A percentile compares a stretch with the other conserved stretches of the same genome.
Evolutionary conservation across 1,284 basidiomycete species (phyloP).

Genomic region (Sporisorium reilianum): DNA sequence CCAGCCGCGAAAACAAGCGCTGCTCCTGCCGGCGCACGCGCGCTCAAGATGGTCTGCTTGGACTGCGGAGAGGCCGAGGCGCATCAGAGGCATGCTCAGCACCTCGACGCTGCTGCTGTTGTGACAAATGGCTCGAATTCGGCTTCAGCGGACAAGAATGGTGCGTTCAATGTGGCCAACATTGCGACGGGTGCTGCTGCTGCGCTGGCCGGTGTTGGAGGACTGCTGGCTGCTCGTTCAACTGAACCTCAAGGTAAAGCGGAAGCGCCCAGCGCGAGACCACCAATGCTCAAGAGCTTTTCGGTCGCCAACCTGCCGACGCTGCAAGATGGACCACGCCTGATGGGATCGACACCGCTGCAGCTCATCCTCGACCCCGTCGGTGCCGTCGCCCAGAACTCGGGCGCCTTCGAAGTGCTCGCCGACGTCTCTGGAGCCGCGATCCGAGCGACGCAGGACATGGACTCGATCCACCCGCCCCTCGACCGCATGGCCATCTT

Average conservation of each 20-base stretch:
- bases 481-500: conserved; percentile 64
- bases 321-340: conserved; percentile 30
- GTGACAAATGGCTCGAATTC: conserved; percentile 1
- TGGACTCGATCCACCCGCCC: conserved; percentile 54
- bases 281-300: conserved; percentile 41
- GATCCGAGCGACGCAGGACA: conserved; percentile 44
- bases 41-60: conserved; percentile 52
- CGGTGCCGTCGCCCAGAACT: conserved; percentile 32
- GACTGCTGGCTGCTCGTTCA: conserved; percentile 18
- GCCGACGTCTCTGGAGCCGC: conserved; percentile 51
- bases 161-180: conserved; percentile 9
- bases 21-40: conserved; percentile 14
- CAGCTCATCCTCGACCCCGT: conserved; percentile 52
- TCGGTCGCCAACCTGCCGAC: conserved; percentile 34
- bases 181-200: conserved; percentile 39
- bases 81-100: conserved; percentile 35
- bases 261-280: conserved; percentile 4
- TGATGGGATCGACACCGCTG: conserved; percentile 49
- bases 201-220: conserved; percentile 33
- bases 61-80: conserved; percentile 55
- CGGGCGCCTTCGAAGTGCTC: conserved; percentile 58
- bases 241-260: neutral
- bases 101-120: conserved; percentile 23
- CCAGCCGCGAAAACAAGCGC: neutral
- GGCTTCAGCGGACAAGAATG: neutral